phyloP scores from a whole-genome alignment of 148 eudicot species.

The Fagopyrum tataricum region DNA sequence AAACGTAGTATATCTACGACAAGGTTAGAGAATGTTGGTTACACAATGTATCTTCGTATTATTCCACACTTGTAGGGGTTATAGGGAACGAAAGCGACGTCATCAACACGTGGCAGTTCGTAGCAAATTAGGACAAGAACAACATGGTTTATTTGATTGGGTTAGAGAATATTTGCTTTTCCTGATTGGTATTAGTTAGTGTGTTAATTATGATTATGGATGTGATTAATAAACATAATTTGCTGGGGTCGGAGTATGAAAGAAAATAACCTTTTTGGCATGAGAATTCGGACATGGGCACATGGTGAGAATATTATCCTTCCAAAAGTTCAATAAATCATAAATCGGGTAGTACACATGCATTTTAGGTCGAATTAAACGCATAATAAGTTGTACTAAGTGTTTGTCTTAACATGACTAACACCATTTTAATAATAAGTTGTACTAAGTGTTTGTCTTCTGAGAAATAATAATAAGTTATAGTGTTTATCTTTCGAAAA shows the following conservation, averaged over 20 bases:
- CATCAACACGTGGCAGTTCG: neutral
- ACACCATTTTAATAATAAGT: too few species aligned
- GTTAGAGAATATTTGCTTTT: neutral
- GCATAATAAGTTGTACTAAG: too few species aligned
- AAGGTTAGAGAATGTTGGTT: slow-evolving; percentile 4
- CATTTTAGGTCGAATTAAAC: too few species aligned
- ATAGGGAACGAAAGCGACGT: neutral
- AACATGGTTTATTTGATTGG: slow-evolving; percentile 6
- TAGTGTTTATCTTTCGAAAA: too few species aligned
- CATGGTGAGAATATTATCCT: slow-evolving; percentile 2
- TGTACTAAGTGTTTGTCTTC: too few species aligned
- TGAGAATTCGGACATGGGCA: neutral
- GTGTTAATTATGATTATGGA: neutral
- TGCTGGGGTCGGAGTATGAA: neutral
- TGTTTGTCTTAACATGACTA: too few species aligned
- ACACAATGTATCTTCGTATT: neutral
- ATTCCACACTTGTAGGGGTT: neutral
- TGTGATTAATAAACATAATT: slow-evolving; percentile 6
- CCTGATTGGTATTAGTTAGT: neutral
- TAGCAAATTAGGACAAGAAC: neutral
- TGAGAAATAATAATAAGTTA: too few species aligned
- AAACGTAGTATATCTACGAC: neutral
- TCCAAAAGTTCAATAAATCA: too few species aligned
- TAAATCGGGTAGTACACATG: too few species aligned
- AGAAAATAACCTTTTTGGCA: neutral